Percentiles rank a stretch among this genome's conserved stretches.
phyloP scores from a whole-genome alignment of 1,284 basidiomycete genomes.

The Moniliella sp. region DNA sequence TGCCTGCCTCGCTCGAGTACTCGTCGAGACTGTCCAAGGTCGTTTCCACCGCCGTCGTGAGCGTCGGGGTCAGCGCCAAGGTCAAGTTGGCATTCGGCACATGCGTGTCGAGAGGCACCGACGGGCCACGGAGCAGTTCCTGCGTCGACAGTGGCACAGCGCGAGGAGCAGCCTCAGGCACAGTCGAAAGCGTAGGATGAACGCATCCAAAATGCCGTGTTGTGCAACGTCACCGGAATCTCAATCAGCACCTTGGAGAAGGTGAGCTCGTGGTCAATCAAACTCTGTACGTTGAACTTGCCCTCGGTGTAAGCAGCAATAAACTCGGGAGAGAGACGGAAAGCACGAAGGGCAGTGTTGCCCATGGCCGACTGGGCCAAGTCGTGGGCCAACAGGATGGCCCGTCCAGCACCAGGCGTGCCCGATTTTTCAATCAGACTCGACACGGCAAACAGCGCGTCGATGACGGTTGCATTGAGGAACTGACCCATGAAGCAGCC shows the following conservation, averaged over 20 bases:
- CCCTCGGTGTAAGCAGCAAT: slow-evolving; percentile 62
- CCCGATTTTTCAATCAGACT: slow-evolving; percentile 28
- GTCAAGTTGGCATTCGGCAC: slow-evolving; percentile 25
- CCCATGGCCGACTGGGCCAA: slow-evolving; percentile 44
- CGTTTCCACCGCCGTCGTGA: slow-evolving; percentile 27
- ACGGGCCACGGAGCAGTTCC: slow-evolving; percentile 7
- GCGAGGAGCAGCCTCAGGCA: slow-evolving; percentile 31
- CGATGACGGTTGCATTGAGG: slow-evolving; percentile 59
- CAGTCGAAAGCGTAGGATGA: slow-evolving; percentile 50
- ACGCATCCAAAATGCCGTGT: slow-evolving; percentile 67
- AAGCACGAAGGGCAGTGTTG: slow-evolving; percentile 74
- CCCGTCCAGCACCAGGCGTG: slow-evolving; percentile 20
- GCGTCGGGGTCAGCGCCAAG: slow-evolving; percentile 28
- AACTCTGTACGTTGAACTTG: slow-evolving; percentile 66
- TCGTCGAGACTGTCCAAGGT: slow-evolving; percentile 29
- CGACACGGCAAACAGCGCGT: slow-evolving; percentile 40
- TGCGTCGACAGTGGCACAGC: slow-evolving; percentile 14
- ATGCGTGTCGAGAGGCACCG: slow-evolving; percentile 16
- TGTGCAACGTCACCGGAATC: slow-evolving; percentile 68
- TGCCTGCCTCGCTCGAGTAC: slow-evolving; percentile 38
- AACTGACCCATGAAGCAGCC: slow-evolving; percentile 52
- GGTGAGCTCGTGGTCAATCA: slow-evolving; percentile 65
- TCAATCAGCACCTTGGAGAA: slow-evolving; percentile 74
- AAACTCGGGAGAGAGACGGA: slow-evolving; percentile 62
- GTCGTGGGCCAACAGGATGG: slow-evolving; percentile 29